Evolutionary conservation across 2,329 filamentous ascomycete genomes (phyloP), one percentile per base, ranked within the genome.

Genomic region (Calonectria pseudoturangicola): DNA sequence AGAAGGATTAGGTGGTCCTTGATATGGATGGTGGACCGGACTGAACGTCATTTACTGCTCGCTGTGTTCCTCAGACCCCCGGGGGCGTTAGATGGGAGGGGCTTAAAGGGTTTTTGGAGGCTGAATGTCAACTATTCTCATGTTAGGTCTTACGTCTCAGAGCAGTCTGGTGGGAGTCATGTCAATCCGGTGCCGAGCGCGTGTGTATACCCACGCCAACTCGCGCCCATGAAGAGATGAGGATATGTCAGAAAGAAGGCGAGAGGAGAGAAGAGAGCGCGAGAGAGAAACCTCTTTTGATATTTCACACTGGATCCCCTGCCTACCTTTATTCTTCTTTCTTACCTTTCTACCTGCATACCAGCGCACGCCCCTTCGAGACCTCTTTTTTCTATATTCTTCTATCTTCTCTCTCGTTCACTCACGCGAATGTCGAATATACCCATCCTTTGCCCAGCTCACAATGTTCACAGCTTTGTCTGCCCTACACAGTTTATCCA

Each of bases 1-100:
- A 83, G 78, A 81, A 84, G 82, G 84, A 83, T 75, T 85, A 84
- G 82, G 82, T 77, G 77, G 72, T 80, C 72, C 63, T 83, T 71
- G 68, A 67, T 65, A 67, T 66, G 72, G 71, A 72, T 56, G 70
- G 70, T 74, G 66, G 60, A 73, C 72, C 60, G 72, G 69, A 71
- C 73, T 73, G 74, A 72, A 73, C 66, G 58, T 74, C 68, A 56
- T 70, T 73, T 75, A 70, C 73, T 73, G 66, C 71, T 73, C 62
- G 73, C 71, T 68, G 68, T 73, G 70, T 78, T 78, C 77, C 71
- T 77, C 73, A 72, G 68, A 72, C 72, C 68, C 64, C 67, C 63
- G 54, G 70, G 66, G 70, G 56, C 51, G 62, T 68, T 73, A 71
- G 68, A 62, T 60, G 66, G 54, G 28, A 28, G n/a, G 66, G 66